Conservation (phyloP, 495 filamentous ascomycete genomes). For the Venustampulla echinocandica region DNA sequence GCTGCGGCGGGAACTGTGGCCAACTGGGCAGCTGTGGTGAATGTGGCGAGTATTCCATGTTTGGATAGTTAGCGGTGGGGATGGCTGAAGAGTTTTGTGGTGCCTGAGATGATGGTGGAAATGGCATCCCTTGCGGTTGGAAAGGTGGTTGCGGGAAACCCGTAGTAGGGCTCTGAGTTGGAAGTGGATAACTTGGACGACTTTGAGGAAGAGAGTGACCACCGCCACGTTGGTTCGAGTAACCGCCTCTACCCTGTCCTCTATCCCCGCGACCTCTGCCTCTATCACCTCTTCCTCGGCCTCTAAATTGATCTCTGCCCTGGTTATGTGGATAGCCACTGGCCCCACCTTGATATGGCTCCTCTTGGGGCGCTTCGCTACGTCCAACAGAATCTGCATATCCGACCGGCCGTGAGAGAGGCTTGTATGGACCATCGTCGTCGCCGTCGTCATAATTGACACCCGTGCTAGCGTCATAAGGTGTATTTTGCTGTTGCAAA, state of each 20-base stretch:
- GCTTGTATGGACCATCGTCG: slow-evolving; percentile 60
- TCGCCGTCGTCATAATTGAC: slow-evolving; percentile 40
- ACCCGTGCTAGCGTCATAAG: slow-evolving; percentile 21
- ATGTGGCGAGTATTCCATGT: slow-evolving; percentile 16
- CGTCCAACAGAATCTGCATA: slow-evolving; percentile 31
- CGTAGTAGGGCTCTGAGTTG: slow-evolving; percentile 13
- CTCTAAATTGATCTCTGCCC: slow-evolving; percentile 24
- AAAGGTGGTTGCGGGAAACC: slow-evolving; percentile 14
- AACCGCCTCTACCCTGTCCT: slow-evolving; percentile 37
- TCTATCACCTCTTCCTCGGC: slow-evolving; percentile 39
- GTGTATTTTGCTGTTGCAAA: slow-evolving; percentile 23
- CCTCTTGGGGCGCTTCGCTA: slow-evolving; percentile 29
- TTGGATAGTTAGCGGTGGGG: slow-evolving; percentile 11
- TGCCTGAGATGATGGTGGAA: slow-evolving; percentile 4
- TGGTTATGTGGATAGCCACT: slow-evolving; percentile 27
- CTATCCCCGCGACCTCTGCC: slow-evolving; percentile 41
- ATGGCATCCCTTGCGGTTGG: slow-evolving; percentile 19
- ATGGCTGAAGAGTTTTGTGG: slow-evolving; percentile 2
- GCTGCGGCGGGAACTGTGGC: slow-evolving; percentile 16
- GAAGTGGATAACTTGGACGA: slow-evolving; percentile 16
- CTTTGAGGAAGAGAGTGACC: slow-evolving; percentile 20
- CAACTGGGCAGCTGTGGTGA: slow-evolving; percentile 20
- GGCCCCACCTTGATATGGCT: slow-evolving; percentile 27
- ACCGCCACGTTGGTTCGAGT: slow-evolving; percentile 26
- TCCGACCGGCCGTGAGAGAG: slow-evolving; percentile 53